phyloP scores from a whole-genome alignment of 1,284 basidiomycete genomes.

The Puccinia polysora region DNA sequence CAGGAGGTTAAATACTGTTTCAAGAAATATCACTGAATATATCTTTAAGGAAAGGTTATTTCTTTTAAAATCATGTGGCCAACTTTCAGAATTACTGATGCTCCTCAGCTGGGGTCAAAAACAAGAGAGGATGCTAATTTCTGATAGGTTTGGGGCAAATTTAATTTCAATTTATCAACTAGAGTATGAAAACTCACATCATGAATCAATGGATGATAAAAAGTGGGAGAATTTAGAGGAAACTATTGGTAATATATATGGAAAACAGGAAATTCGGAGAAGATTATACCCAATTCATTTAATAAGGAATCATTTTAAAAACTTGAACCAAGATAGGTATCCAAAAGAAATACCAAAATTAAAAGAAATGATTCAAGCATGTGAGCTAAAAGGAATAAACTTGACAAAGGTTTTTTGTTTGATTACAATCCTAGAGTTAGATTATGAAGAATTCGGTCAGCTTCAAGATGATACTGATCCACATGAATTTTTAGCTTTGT shows the following conservation, averaged over 20 bases:
- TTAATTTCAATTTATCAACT: no score
- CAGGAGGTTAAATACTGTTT: neutral
- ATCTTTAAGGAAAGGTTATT: neutral
- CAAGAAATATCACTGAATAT: neutral
- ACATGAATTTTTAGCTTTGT: neutral
- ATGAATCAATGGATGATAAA: no score
- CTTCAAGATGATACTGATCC: neutral
- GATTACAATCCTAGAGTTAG: neutral
- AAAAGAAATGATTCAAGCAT: neutral
- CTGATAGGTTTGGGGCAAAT: no score
- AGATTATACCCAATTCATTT: neutral
- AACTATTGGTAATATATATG: neutral
- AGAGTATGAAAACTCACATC: no score
- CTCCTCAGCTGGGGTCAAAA: no score
- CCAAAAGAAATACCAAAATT: neutral
- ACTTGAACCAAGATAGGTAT: neutral
- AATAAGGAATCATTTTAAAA: no score
- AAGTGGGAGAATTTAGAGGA: neutral
- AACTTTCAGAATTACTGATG: no score
- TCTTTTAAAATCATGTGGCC: no score
- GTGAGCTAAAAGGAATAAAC: neutral
- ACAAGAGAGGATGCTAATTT: no score
- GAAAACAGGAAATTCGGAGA: neutral
- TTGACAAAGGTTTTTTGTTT: neutral
- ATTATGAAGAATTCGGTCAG: neutral